Percentiles rank a stretch among this genome's conserved stretches.
Conservation (phyloP, 2,329 filamentous ascomycete genomes). For the Fusarium euwallaceae region DNA sequence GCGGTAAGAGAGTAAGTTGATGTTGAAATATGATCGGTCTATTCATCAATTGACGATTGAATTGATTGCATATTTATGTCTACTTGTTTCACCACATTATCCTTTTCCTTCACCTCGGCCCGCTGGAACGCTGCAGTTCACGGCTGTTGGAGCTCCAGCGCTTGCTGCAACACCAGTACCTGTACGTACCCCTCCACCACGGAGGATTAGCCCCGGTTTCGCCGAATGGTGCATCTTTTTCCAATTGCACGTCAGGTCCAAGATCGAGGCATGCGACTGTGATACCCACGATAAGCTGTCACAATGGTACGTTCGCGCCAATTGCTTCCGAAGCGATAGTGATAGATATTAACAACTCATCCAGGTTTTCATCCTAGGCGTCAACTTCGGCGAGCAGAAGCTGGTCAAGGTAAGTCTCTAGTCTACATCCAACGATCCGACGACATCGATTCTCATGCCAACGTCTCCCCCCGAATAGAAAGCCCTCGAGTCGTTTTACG, state of each 20-base stretch:
- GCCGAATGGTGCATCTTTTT: slow-evolving; percentile 44
- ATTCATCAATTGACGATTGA: not conserved
- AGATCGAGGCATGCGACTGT: slow-evolving; percentile 41
- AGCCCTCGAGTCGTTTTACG: slow-evolving; percentile 88
- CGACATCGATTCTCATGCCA: slow-evolving; percentile 24
- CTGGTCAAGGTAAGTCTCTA: slow-evolving; percentile 80
- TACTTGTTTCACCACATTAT: not conserved
- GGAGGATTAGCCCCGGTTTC: slow-evolving; percentile 47
- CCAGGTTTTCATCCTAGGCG: slow-evolving; percentile 86
- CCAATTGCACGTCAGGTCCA: slow-evolving; percentile 26
- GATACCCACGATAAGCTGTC: slow-evolving; percentile 36
- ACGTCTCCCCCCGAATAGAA: slow-evolving; percentile 59
- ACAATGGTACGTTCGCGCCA: slow-evolving; percentile 40
- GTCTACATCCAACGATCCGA: not conserved
- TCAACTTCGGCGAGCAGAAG: slow-evolving; percentile 86
- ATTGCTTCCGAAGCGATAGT: not conserved
- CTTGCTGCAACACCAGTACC: not conserved
- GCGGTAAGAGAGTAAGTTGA: not conserved
- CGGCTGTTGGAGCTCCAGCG: not conserved
- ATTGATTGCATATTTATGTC: not conserved
- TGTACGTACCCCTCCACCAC: not conserved
- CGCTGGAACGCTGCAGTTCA: not conserved
- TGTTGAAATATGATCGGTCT: not conserved
- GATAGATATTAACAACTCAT: not conserved
- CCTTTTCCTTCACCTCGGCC: not conserved